Evolutionary conservation across 768 basidiomycete species (phyloP), one percentile per base, ranked within the genome.

Genomic region (Suillus lakei): DNA sequence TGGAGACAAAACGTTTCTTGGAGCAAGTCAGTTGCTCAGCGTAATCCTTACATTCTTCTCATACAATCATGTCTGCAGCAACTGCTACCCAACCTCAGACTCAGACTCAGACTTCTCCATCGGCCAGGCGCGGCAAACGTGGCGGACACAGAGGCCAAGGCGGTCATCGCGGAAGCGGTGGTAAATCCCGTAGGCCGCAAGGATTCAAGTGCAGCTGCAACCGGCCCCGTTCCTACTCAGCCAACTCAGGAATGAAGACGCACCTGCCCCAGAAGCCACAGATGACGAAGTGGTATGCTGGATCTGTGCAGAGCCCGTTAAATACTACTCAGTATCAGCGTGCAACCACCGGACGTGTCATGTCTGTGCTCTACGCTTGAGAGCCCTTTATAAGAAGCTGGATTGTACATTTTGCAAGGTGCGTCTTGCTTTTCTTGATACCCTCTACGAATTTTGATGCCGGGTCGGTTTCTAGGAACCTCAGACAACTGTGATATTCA

Each of bases 361-460:
- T 78, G 90, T 96, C 66, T 99, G 97, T 73, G 90, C 93, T 0
- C 78, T 98, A 60, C 87, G 97, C 8, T 78, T 99, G 34, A 80
- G 97, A 44, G 95, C 95, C 4, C 80, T 99, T 55, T 99, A 98
- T 83, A 98, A 98, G 83, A 96, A 93, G 76, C 81, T 79, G 48
- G 93, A 96, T 16, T 99, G 97, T 73, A 94, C 97, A 1, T 98
- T 98, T 76, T 99, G 97, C 85, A 99, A 99, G 86, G 95, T 91
- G 61, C 13, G 85, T 30, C 21, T n/a, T 39, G 8, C 9, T 50
- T 38, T 54, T 58, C 18, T 28, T 66, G 8, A 15, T 26, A n/a
- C 7, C 32, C 6, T 26, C 30, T 32, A 56, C 54, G 39, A 38
- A 61, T 55, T 6, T 68, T 48, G 12, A 64, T 28, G 43, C 46